Evolutionary conservation across 2,329 filamentous ascomycete genomes (phyloP), one percentile per base, ranked within the genome.

Genomic region (Ophiocordyceps sinensis): DNA sequence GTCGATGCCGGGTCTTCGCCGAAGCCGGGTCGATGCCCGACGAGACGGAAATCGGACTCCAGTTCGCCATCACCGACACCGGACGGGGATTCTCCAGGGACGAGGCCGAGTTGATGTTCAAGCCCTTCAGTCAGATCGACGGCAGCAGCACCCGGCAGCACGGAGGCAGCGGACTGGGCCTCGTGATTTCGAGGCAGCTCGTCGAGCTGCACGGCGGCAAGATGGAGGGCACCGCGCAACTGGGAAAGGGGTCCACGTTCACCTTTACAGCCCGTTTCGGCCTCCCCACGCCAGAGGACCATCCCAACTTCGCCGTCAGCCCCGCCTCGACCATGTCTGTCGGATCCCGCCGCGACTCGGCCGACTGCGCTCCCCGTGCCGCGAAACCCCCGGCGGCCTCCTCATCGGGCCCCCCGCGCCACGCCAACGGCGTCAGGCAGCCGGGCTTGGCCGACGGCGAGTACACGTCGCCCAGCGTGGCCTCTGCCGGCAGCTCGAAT

Each of bases 61-160:
- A 85, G 51, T 96, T 94, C 52, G 85, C 89, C 43, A 82, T 96
- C 43, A 79, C 87, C 35, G 91, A 98, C 56, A 96, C 91, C 5
- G 91, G 91, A 1, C 78, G 84, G 47, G 91, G 91, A 1, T 96
- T 98, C 58, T 88, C 80, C 6, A 75, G 87, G 45, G 77, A 85
- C 44, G 89, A 96, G 57, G 85, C 88, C 4, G 83, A 94, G 23
- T 77, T 88, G 41, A 80, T 98, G 39, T 96, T 98, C 74, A 95
- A 96, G 58, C 82, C 89, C 5, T 98, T 96, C 58, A 95, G 89
- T 54, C 91, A 98, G 56, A 89, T 96, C 43, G 89, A 95, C 53
- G 85, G 85, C 41, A 91, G 84, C 60, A 94, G 83, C 57, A 94
- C 86, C n/a, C 77, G 88, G 40, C 86, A 94, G 50, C 86, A 96